Percentiles rank a stretch among this genome's conserved stretches.
Conservation (phyloP, 495 filamentous ascomycete genomes). For the Pyrenopolyporus hunteri region DNA sequence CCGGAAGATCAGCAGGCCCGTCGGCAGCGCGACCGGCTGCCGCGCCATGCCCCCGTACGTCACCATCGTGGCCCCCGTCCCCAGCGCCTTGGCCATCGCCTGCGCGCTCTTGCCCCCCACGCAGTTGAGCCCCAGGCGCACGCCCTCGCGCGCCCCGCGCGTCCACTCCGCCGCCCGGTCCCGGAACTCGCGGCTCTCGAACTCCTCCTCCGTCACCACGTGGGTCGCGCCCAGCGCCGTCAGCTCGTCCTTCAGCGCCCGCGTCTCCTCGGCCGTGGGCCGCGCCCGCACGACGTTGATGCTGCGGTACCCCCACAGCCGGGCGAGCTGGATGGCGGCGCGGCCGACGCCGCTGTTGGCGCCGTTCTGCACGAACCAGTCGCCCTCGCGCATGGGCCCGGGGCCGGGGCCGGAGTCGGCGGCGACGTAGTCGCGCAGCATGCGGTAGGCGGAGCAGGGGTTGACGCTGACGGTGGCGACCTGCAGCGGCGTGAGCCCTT, state of each 20-base stretch:
- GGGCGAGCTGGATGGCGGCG: conserved; percentile 83
- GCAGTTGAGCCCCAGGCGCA: conserved; percentile 86
- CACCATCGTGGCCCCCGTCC: conserved; percentile 72
- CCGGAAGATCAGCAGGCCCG: conserved; percentile 87
- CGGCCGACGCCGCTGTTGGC: conserved; percentile 92
- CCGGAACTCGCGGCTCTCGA: conserved; percentile 64
- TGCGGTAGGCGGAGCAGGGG: conserved; percentile 89
- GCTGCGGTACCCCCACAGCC: conserved; percentile 82
- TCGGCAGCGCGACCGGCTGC: conserved; percentile 78
- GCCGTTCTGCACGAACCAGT: conserved; percentile 96
- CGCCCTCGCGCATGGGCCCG: conserved; percentile 57
- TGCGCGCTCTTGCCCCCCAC: conserved; percentile 87
- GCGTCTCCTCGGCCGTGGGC: conserved; percentile 63
- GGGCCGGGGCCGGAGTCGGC: conserved; percentile 39
- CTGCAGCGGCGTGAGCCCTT: conserved; percentile 72
- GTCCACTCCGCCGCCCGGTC: conserved; percentile 69
- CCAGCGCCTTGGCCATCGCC: conserved; percentile 71
- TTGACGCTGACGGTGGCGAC: conserved; percentile 88
- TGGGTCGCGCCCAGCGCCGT: conserved; percentile 74
- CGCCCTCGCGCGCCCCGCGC: conserved; percentile 66
- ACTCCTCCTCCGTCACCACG: conserved; percentile 79
- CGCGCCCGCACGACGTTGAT: conserved; percentile 85
- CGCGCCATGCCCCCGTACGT: conserved; percentile 96
- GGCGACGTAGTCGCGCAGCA: conserved; percentile 80
- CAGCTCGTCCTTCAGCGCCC: conserved; percentile 73